Evolutionary conservation across 371 early-diverging fungal genomes (phyloP).

Genomic region (Mortierella sp.): DNA sequence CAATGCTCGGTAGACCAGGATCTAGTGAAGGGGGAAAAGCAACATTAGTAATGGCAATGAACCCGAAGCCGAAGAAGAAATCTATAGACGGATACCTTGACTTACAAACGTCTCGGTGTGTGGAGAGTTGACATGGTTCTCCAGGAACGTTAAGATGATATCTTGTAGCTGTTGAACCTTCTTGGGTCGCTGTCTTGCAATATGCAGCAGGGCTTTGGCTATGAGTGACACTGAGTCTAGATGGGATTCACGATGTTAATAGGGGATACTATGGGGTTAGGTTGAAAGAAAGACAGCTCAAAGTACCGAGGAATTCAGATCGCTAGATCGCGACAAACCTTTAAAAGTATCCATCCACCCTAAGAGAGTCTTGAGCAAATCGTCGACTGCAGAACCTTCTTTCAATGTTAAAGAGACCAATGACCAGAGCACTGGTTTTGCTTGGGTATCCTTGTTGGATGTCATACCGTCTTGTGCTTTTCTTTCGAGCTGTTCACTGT

Average conservation of each 20-base stretch:
- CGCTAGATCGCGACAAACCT: constrained; percentile 10
- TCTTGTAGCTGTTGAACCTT: constrained; percentile 14
- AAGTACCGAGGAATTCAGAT: background rate
- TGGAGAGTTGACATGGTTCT: constrained; percentile 7
- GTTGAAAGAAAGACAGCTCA: background rate
- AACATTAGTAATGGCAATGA: background rate
- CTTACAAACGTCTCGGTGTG: constrained; percentile 40
- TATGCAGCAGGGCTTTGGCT: constrained; percentile 31
- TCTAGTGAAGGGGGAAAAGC: constrained; percentile 8
- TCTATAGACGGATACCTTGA: background rate
- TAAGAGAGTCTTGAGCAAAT: constrained; percentile 20
- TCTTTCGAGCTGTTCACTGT: background rate
- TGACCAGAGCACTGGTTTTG: constrained; percentile 17
- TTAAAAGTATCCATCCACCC: constrained; percentile 25
- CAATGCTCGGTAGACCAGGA: constrained; percentile 20
- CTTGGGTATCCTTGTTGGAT: constrained; percentile 4
- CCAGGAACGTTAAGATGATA: constrained; percentile 6
- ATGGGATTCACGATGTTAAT: background rate
- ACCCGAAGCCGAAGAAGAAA: background rate
- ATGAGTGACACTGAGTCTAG: constrained; percentile 24
- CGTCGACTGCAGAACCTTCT: constrained; percentile 9
- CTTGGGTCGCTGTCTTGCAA: constrained; percentile 27
- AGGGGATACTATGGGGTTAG: background rate
- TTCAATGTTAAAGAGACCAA: constrained; percentile 19
- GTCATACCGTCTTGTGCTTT: background rate